Base-by-base conservation (phyloP, 148 eudicot species). In the Agrostemma githago region DNA sequence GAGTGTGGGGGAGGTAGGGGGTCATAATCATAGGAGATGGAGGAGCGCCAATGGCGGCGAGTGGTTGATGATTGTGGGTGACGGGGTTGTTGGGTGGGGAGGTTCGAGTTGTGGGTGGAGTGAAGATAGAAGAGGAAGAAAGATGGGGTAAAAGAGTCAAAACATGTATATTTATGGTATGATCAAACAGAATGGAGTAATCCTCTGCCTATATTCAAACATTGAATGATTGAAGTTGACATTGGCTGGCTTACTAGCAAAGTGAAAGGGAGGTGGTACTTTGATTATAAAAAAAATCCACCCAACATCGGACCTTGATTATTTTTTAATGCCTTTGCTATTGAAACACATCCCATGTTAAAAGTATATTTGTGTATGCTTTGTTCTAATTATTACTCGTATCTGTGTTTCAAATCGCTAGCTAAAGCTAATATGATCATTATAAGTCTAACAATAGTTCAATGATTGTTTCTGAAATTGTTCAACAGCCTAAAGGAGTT, bases 401-500 rank as follows among this genome's bases (percentile, higher is more conserved):
- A 11, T 58, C 20, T 16, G 61, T 26, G 34, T 26, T 26, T 26
- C 34, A 26, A 26, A 26, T 26, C 34, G 34, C 34, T 26, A 26
- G 34, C 34, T 26, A 26, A 26, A 26, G 34, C 34, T 26, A 26
- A 26, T 26, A 26, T 26, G 34, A 26, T 16, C 54, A 41, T 14
- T 19, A 12, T 21, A 15, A 42, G 14, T n/a, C 26, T 66, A 17
- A 66, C 71, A 37, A 40, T 68, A 57, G 46, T 39, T 74, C 42
- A 57, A 40, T 70, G 64, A 12, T 76, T 26, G 11, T 72, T 34
- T 62, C 71, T 71, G n/a, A 71, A 66, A 39, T 76, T 81, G 79
- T 77, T 62, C 34, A 77, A 61, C 84, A 88, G 83, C 83, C 82
- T 60, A 82, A 83, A 66, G 87, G 85, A 78, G 79, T 84, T 62